Evolutionary conservation across 371 early-diverging fungal genomes (phyloP).

Genomic region (Ordospora pajunii): DNA sequence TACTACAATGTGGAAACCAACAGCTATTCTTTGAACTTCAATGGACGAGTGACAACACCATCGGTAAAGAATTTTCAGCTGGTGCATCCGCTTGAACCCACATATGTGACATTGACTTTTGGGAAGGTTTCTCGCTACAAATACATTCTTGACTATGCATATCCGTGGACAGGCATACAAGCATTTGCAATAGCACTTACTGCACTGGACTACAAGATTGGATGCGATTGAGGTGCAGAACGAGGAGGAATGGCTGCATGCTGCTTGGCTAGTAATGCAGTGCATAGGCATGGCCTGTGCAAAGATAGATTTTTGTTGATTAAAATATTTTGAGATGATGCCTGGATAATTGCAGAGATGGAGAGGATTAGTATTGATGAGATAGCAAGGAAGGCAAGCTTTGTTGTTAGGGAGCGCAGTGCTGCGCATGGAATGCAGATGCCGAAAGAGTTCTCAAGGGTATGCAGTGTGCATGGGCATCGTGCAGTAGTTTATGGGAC

Average conservation of each 20-base stretch:
- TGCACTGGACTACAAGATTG: constrained; percentile 63
- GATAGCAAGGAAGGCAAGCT: background rate
- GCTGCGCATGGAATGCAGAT: background rate
- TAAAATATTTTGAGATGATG: constrained; percentile 2
- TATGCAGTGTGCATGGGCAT: background rate
- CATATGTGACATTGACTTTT: constrained; percentile 83
- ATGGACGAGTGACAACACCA: constrained; percentile 76
- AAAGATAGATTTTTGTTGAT: background rate
- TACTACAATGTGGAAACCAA: constrained; percentile 73
- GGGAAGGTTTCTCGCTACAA: constrained; percentile 69
- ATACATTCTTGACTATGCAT: constrained; percentile 82
- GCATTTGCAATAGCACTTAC: constrained; percentile 83
- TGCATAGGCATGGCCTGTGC: background rate
- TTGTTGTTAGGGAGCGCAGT: background rate
- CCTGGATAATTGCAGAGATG: background rate
- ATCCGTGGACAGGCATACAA: constrained; percentile 78
- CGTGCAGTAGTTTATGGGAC: background rate
- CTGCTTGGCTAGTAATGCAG: background rate
- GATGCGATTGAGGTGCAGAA: constrained; percentile 23
- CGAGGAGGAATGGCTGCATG: background rate
- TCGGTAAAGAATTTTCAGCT: constrained; percentile 94
- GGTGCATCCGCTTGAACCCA: constrained; percentile 62
- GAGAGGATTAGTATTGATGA: background rate
- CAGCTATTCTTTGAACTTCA: constrained; percentile 84
- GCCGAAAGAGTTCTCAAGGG: background rate